These are phyloP conservation scores for Yamadazyma pseudoaaseri DNA, from an alignment of 1,139 yeast genomes.

Conservation along the genomic window DNA sequence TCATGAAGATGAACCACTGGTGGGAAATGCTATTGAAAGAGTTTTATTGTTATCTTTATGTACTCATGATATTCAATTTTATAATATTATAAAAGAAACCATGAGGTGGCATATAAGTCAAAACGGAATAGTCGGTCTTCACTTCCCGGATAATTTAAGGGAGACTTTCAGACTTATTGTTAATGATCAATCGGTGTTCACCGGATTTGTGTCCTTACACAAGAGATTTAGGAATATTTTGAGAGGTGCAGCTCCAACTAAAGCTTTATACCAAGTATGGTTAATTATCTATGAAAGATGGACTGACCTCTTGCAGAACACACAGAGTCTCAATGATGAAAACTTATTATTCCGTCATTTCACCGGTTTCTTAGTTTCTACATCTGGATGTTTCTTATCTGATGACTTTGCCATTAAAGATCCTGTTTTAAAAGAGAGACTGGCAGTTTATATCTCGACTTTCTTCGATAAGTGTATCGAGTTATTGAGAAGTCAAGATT, in stretches of 20 bases:
- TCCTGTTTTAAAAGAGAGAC: constrained; percentile 23
- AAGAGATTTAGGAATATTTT: constrained; percentile 60
- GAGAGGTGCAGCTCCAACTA: constrained; percentile 58
- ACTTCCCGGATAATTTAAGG: constrained; percentile 23
- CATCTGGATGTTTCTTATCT: constrained; percentile 53
- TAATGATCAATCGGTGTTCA: constrained; percentile 59
- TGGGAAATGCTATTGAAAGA: constrained; percentile 34
- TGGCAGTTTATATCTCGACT: constrained; percentile 32
- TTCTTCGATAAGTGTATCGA: constrained; percentile 52
- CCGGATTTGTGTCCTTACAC: constrained; percentile 77
- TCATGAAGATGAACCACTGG: constrained; percentile 12
- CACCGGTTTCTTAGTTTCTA: constrained; percentile 61
- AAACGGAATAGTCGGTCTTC: constrained; percentile 11
- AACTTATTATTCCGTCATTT: constrained; percentile 53
- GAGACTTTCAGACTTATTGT: constrained; percentile 51
- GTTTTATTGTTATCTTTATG: constrained; percentile 50
- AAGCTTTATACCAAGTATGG: constrained; percentile 64
- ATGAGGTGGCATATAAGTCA: constrained; percentile 49
- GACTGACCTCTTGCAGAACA: constrained; percentile 33
- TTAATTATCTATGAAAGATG: constrained; percentile 56
- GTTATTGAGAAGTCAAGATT: constrained; percentile 49
- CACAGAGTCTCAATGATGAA: constrained; percentile 25
- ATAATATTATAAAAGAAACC: constrained; percentile 49
- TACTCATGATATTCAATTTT: constrained; percentile 58
- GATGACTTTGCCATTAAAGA: constrained; percentile 27